A percentile compares a stretch with the other conserved stretches of the same genome.
Conservation (phyloP, 2,329 filamentous ascomycete genomes). For the Pyrenochaeta sp. region DNA sequence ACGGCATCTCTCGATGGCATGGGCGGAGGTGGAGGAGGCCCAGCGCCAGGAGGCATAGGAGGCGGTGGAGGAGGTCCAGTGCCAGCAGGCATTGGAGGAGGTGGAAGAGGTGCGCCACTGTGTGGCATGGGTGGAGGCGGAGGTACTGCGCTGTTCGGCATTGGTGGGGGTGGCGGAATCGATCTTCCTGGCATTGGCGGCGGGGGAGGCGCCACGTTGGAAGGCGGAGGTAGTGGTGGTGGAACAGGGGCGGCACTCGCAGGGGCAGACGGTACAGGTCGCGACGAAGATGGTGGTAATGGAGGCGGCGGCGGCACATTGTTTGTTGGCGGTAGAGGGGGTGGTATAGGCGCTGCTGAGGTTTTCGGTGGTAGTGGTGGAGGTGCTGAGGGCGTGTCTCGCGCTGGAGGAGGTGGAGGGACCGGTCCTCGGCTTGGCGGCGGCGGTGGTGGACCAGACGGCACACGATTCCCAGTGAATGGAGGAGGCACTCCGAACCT, state of each 20-base stretch:
- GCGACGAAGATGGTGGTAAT: slow-evolving; percentile 38
- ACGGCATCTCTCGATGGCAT: slow-evolving; percentile 38
- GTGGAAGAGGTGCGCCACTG: slow-evolving; percentile 51
- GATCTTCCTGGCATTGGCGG: slow-evolving; percentile 30
- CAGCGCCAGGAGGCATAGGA: slow-evolving; percentile 32
- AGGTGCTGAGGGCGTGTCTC: slow-evolving; percentile 50
- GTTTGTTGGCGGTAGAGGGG: slow-evolving; percentile 60
- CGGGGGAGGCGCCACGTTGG: slow-evolving; percentile 37
- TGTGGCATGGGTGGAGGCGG: slow-evolving; percentile 46
- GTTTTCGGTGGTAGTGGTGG: slow-evolving; percentile 50
- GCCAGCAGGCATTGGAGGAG: slow-evolving; percentile 43
- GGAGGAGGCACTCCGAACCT: slow-evolving; percentile 82
- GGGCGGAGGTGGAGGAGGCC: slow-evolving; percentile 57
- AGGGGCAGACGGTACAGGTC: slow-evolving; percentile 37
- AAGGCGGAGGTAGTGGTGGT: slow-evolving; percentile 36
- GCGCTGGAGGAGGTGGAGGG: slow-evolving; percentile 62
- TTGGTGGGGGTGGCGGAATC: slow-evolving; percentile 40
- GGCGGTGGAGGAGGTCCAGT: slow-evolving; percentile 57
- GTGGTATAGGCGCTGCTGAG: slow-evolving; percentile 62
- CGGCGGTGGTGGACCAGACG: slow-evolving; percentile 75
- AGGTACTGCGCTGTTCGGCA: slow-evolving; percentile 36
- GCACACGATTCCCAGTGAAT: slow-evolving; percentile 70
- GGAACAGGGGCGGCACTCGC: slow-evolving; percentile 38
- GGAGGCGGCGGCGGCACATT: slow-evolving; percentile 37
- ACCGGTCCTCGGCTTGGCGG: slow-evolving; percentile 75